Percentiles rank a stretch among this genome's conserved stretches.
Evolutionary conservation across 805 yeast genomes (phyloP).

Genomic region (Candida sonorensis): DNA sequence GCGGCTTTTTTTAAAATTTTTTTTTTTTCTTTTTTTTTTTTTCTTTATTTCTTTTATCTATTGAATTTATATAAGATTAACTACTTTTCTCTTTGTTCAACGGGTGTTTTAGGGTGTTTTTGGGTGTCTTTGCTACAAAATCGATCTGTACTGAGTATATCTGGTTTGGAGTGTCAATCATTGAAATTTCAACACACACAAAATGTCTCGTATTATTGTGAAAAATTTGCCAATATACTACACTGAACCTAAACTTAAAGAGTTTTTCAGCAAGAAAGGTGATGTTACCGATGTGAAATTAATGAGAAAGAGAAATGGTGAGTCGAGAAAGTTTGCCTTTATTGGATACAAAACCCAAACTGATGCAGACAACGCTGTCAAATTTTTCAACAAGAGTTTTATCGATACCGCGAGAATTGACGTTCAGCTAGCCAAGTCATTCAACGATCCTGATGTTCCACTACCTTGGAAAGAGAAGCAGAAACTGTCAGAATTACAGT

Average conservation of each 20-base stretch:
- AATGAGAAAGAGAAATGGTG: constrained; percentile 74
- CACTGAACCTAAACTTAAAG: constrained; percentile 63
- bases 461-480: constrained; percentile 51
- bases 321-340: constrained; percentile 89
- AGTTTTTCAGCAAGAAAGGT: constrained; percentile 54
- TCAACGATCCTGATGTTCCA: constrained; percentile 79
- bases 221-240: constrained; percentile 79
- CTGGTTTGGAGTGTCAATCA: too few species aligned
- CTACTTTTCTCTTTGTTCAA: too few species aligned
- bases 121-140: too few species aligned
- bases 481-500: constrained; percentile 42
- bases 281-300: constrained; percentile 81
- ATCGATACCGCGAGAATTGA: constrained; percentile 76
- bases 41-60: background rate
- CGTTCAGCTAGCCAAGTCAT: constrained; percentile 78
- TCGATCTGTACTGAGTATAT: too few species aligned
- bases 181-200: too few species aligned
- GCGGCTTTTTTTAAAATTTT: background rate
- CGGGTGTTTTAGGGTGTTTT: too few species aligned
- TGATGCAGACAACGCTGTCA: constrained; percentile 76
- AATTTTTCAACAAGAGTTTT: constrained; percentile 68
- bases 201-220: constrained; percentile 82
- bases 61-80: too few species aligned
- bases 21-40: constrained; percentile 1
- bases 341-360: constrained; percentile 69